Percentiles rank a stretch among this genome's conserved stretches.
Evolutionary conservation across 352 stramenopile genomes (phyloP).

Genomic region (Phytophthora rubi): DNA sequence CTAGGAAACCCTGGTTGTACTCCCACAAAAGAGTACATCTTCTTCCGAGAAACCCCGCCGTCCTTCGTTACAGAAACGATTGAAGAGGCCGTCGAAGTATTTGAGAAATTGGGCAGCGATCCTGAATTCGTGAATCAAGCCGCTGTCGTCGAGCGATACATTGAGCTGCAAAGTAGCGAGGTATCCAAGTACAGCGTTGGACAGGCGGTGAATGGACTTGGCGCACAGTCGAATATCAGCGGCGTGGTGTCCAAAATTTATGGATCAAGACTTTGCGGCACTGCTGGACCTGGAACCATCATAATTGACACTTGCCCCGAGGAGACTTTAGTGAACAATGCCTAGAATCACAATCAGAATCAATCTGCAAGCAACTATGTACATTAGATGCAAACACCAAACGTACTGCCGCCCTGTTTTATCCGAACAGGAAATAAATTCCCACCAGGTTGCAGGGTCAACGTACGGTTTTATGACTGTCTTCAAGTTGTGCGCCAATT

Average conservation of each 20-base stretch:
- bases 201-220: conserved; percentile 59
- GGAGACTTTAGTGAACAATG: conserved; percentile 10
- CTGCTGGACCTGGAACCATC: conserved; percentile 68
- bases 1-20: conserved; percentile 63
- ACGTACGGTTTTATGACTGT: conserved; percentile 2
- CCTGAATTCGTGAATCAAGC: conserved; percentile 45
- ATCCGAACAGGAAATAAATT: neutral
- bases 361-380: neutral
- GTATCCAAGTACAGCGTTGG: conserved; percentile 80
- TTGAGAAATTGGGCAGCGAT: conserved; percentile 60
- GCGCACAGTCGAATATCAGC: conserved; percentile 56
- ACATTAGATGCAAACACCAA: neutral
- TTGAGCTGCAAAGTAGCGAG: conserved; percentile 84
- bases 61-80: conserved; percentile 82
- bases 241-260: conserved; percentile 77
- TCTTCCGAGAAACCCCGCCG: conserved; percentile 84
- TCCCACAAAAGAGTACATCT: conserved; percentile 84
- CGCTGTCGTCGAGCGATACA: conserved; percentile 50
- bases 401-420: neutral
- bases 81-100: conserved; percentile 61
- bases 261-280: conserved; percentile 73
- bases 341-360: neutral
- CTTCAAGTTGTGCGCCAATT: conserved; percentile 20
- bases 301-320: conserved; percentile 67
- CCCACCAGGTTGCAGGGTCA: conserved; percentile 11